A percentile compares a stretch with the other conserved stretches of the same genome.
Evolutionary conservation across 306 rosid species (phyloP).

Genomic region (Prunus dulcis): DNA sequence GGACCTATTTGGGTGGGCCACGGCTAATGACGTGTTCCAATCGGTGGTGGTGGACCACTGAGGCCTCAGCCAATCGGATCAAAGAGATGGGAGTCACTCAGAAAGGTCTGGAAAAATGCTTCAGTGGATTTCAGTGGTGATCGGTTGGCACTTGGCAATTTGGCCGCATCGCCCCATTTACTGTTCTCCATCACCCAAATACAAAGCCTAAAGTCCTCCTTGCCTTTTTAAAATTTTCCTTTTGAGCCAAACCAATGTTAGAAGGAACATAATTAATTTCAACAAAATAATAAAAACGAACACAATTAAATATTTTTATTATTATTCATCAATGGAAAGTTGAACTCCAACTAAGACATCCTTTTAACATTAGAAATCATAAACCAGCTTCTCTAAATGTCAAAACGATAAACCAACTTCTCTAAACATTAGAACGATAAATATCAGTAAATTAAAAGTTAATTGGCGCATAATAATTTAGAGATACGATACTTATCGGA

Average conservation of each 20-base stretch:
- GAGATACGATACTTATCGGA: too few relatives aligned
- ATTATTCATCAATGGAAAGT: too few relatives aligned
- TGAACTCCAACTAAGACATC: background rate
- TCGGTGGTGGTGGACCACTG: conserved; percentile 20
- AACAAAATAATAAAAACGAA: too few relatives aligned
- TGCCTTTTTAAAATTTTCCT: background rate
- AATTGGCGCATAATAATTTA: too few relatives aligned
- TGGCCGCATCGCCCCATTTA: background rate
- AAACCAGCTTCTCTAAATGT: background rate
- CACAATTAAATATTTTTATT: too few relatives aligned
- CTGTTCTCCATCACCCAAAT: background rate
- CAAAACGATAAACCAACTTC: background rate
- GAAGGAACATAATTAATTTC: background rate
- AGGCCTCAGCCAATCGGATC: conserved; percentile 12
- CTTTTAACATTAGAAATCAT: background rate
- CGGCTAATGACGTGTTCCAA: background rate
- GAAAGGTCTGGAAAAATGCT: conserved; percentile 16
- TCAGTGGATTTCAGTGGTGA: conserved; percentile 20
- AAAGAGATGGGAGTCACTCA: conserved; percentile 19
- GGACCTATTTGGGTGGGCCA: conserved; percentile 8
- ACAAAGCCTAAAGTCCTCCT: background rate
- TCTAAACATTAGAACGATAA: background rate
- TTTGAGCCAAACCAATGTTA: background rate
- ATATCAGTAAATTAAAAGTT: background rate
- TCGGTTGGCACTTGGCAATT: conserved; percentile 1